Conservation (phyloP, 2,329 filamentous ascomycete genomes). For the Bipolaris oryzae region DNA sequence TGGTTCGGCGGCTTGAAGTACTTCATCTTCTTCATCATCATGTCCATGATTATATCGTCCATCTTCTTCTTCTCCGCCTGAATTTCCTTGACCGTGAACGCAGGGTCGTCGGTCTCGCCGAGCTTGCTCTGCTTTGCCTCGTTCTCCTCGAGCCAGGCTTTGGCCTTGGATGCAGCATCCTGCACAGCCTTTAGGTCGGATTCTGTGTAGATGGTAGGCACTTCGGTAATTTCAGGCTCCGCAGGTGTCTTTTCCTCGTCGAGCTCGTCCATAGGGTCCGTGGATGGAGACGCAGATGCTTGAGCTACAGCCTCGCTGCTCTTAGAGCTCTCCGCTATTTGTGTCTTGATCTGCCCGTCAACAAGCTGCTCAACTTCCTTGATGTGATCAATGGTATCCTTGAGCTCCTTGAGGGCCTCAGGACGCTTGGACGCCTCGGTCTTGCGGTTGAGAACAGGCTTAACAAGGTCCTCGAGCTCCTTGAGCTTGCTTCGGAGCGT, state of each 20-base stretch:
- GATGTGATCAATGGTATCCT: conserved; percentile 73
- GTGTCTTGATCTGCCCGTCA: conserved; percentile 73
- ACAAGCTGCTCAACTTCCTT: conserved; percentile 73
- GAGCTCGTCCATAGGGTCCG: conserved; percentile 68
- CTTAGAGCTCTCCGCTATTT: conserved; percentile 59
- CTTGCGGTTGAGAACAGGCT: conserved; percentile 76
- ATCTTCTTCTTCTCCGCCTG: conserved; percentile 72
- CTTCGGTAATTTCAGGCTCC: conserved; percentile 36
- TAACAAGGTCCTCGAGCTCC: conserved; percentile 75
- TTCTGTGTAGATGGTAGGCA: conserved; percentile 66
- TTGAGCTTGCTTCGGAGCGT: conserved; percentile 78
- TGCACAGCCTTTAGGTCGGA: conserved; percentile 73
- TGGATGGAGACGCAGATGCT: conserved; percentile 53
- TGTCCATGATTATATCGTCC: conserved; percentile 70
- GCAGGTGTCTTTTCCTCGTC: conserved; percentile 69
- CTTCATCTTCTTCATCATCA: conserved; percentile 65
- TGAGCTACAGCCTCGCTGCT: conserved; percentile 44
- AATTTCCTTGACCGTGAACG: conserved; percentile 71
- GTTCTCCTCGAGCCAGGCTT: conserved; percentile 75
- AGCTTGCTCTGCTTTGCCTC: conserved; percentile 63
- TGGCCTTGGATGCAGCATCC: conserved; percentile 65
- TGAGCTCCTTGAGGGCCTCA: conserved; percentile 68
- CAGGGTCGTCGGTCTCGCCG: conserved; percentile 70
- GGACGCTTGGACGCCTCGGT: conserved; percentile 76
- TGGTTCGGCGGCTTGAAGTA: conserved; percentile 51